Percentiles rank a stretch among this genome's conserved stretches.
These are phyloP conservation scores for Clonostachys rosea DNA, from an alignment of 2,329 filamentous ascomycete genomes.

Conservation along the genomic window DNA sequence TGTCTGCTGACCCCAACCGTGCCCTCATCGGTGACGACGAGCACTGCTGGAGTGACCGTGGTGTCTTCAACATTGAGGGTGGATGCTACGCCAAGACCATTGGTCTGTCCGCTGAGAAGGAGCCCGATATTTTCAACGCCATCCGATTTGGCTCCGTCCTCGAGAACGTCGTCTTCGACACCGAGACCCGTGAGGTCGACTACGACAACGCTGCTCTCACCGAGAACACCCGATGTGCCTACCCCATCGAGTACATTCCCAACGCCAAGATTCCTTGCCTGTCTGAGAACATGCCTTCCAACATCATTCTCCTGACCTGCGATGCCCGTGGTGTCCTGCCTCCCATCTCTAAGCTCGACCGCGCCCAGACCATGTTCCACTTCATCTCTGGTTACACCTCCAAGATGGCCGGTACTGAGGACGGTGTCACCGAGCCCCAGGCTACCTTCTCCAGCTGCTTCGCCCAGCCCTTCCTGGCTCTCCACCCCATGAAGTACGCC, in stretches of 20 bases:
- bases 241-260: constrained; percentile 97
- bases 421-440: constrained; percentile 93
- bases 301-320: constrained; percentile 98
- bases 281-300: constrained; percentile 80
- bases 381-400: constrained; percentile 99
- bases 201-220: constrained; percentile 94
- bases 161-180: constrained; percentile 98
- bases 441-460: constrained; percentile 99
- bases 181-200: constrained; percentile 81
- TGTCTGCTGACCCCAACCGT: constrained; percentile 95
- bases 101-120: constrained; percentile 95
- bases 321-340: constrained; percentile 96
- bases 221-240: constrained; percentile 97
- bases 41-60: constrained; percentile 97
- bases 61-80: constrained; percentile 99
- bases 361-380: constrained; percentile 99
- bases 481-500: constrained; percentile 99
- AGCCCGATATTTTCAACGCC: constrained; percentile 94
- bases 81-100: constrained; percentile 99
- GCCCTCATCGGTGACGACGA: constrained; percentile 96
- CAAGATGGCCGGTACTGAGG: constrained; percentile 99
- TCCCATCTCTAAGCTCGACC: constrained; percentile 94
- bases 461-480: constrained; percentile 95
- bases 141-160: constrained; percentile 96
- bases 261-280: constrained; percentile 99